These are phyloP conservation scores for Dactylellina drechsleri DNA, from an alignment of 2,329 filamentous ascomycete genomes.

Conservation along the genomic window DNA sequence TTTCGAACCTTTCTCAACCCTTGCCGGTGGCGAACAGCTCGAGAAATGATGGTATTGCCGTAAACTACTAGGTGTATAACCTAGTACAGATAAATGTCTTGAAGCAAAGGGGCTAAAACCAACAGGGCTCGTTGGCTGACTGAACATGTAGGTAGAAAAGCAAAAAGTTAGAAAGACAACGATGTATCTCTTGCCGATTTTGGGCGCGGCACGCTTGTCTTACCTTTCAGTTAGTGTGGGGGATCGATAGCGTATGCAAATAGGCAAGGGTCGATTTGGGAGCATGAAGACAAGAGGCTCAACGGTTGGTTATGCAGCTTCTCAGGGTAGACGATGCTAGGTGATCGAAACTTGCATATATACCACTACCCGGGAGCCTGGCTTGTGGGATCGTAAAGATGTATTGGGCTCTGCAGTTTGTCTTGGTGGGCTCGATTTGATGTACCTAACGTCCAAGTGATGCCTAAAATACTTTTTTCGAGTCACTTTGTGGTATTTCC, in stretches of 20 bases:
- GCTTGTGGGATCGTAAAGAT: conserved; percentile 32
- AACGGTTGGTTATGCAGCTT: conserved; percentile 21
- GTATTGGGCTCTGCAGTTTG: conserved; percentile 32
- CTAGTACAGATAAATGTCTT: conserved; percentile 4
- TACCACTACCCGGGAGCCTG: conserved; percentile 46
- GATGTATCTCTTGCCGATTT: conserved; percentile 24
- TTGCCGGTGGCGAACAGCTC: conserved; percentile 13
- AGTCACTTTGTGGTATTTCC: neutral
- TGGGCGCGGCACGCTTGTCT: conserved; percentile 23
- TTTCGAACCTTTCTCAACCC: conserved; percentile 28
- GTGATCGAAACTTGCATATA: conserved; percentile 37
- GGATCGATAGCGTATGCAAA: neutral
- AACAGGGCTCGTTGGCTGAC: conserved; percentile 31
- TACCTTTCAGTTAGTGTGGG: conserved; percentile 34
- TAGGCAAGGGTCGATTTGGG: conserved; percentile 11
- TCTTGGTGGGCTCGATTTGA: neutral
- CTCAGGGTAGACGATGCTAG: conserved; percentile 11
- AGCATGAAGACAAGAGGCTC: conserved; percentile 5
- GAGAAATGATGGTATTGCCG: neutral
- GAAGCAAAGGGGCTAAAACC: conserved; percentile 35
- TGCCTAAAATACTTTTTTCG: conserved; percentile 40
- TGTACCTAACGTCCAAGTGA: conserved; percentile 16
- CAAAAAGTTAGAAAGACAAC: neutral
- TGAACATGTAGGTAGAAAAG: conserved; percentile 1
- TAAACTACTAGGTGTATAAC: too few relatives aligned